Base-by-base conservation (phyloP, 176 grass and related monocot genomes). In the Oryza brachyantha region DNA sequence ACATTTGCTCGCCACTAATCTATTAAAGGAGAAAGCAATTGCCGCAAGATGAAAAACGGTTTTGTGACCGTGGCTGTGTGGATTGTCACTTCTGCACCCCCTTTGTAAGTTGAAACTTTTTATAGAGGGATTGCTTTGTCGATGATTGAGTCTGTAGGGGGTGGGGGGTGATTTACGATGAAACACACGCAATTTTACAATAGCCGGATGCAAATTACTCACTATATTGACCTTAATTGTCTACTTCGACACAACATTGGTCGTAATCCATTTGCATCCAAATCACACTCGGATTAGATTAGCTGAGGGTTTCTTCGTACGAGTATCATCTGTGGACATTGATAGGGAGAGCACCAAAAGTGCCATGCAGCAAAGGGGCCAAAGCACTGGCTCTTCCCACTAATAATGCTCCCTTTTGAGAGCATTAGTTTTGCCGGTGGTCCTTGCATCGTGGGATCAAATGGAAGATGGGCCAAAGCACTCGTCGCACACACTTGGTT, bases 11-110 rank as follows among this genome's bases (percentile, higher is more conserved):
- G 79, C 42, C 85, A 36, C 73, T 64, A 36, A 63, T 61, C 39
- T n/a, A 21, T 32, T 22, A 74, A 68, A 74, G 61, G 75, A 45
- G 80, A 84, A 79, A 79, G 48, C 86, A 41, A 13, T 41, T 13
- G 79, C 67, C 24, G 17, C 10, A 8, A 37, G 27, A 70, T 29
- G 64, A 61, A 22, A 31, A 73, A 2, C 12, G 14, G n/a, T n/a
- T 36, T 61, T 54, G 17, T 31, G 38, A 8, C 16, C 22, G 5
- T 55, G 21, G 21, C 21, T 10, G 17, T 48, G 17, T 16, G 13
- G 45, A 5, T 5, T 46, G 43, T 46, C 43, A 46, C 43, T 46
- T 46, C 17, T 21, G 46, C 21, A 52, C 17, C 46, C 46, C 6
- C 21, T 32, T 32, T 21, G 17, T 3, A 13, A 10, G 52, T 7